Evolutionary conservation across 106 monocot genomes (phyloP).

Genomic region (Acanthochlamys bracteata): DNA sequence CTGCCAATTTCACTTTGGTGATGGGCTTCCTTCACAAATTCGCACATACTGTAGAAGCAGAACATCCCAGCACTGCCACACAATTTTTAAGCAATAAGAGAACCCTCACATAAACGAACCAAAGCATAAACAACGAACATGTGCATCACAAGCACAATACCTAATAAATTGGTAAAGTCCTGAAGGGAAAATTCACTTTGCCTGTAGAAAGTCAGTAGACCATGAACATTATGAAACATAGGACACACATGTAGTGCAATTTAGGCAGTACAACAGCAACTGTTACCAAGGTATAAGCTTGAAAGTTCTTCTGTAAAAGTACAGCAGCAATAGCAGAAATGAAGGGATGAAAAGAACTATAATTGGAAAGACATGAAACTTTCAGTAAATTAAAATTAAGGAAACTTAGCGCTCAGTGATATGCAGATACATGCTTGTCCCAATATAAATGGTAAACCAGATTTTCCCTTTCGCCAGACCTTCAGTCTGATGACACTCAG

Average conservation of each 20-base stretch:
- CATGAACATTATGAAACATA: background rate
- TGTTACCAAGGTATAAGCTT: slow-evolving; percentile 23
- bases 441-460: slow-evolving; percentile 50
- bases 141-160: slow-evolving; percentile 9
- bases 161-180: slow-evolving; percentile 24
- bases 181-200: slow-evolving; percentile 25
- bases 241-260: background rate
- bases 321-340: slow-evolving; percentile 21
- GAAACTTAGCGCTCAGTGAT: background rate
- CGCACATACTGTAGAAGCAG: slow-evolving; percentile 11
- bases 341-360: background rate
- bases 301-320: slow-evolving; percentile 24
- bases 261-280: background rate
- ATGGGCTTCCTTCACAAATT: slow-evolving; percentile 19
- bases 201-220: slow-evolving; percentile 4
- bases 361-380: background rate
- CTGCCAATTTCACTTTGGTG: slow-evolving; percentile 22
- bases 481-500: slow-evolving; percentile 45
- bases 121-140: background rate
- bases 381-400: background rate
- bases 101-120: background rate
- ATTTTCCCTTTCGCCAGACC: slow-evolving; percentile 50
- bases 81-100: background rate
- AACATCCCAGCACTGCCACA: slow-evolving; percentile 27
- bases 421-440: slow-evolving; percentile 46